Percentiles rank a stretch among this genome's conserved stretches.
phyloP scores from a whole-genome alignment of 768 basidiomycete genomes.

The Scleroderma bovista region DNA sequence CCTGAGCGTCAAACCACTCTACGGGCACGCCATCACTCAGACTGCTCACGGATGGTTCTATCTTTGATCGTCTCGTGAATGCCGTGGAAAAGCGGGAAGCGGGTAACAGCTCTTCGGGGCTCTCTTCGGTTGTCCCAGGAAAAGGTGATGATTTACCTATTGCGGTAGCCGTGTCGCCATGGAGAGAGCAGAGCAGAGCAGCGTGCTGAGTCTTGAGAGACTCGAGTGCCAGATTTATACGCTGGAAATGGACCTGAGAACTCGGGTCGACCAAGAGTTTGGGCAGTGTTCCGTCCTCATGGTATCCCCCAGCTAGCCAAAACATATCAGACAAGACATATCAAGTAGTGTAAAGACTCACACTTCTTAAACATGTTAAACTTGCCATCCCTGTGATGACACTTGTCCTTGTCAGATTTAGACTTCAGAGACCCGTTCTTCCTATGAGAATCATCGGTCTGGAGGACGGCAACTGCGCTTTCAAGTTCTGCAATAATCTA shows the following conservation, averaged over 20 bases:
- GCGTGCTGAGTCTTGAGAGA: conserved; percentile 57
- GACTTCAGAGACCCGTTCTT: conserved; percentile 27
- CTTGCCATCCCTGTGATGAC: conserved; percentile 25
- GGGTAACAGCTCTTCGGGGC: conserved; percentile 27
- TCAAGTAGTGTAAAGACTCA: conserved; percentile 23
- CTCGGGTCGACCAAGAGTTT: conserved; percentile 14
- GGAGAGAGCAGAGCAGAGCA: conserved; percentile 41
- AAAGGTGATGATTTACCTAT: conserved; percentile 30
- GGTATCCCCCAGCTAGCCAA: conserved; percentile 16
- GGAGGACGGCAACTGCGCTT: conserved; percentile 40
- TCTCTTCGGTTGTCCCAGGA: conserved; percentile 46
- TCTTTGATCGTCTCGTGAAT: conserved; percentile 33
- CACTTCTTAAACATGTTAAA: conserved; percentile 64
- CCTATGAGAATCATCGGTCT: conserved; percentile 35
- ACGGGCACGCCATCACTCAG: conserved; percentile 42
- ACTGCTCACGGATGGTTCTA: conserved; percentile 44
- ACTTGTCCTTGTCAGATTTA: conserved; percentile 44
- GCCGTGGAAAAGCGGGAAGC: conserved; percentile 21
- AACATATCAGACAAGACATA: neutral
- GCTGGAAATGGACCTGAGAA: conserved; percentile 31
- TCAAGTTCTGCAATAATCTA: conserved; percentile 62
- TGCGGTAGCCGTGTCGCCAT: conserved; percentile 25
- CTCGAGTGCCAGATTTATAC: conserved; percentile 43
- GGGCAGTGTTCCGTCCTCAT: conserved; percentile 25
- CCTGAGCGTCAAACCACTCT: conserved; percentile 78